Base-by-base conservation (phyloP, 2,329 filamentous ascomycete species). In the Mariannaea sp. region DNA sequence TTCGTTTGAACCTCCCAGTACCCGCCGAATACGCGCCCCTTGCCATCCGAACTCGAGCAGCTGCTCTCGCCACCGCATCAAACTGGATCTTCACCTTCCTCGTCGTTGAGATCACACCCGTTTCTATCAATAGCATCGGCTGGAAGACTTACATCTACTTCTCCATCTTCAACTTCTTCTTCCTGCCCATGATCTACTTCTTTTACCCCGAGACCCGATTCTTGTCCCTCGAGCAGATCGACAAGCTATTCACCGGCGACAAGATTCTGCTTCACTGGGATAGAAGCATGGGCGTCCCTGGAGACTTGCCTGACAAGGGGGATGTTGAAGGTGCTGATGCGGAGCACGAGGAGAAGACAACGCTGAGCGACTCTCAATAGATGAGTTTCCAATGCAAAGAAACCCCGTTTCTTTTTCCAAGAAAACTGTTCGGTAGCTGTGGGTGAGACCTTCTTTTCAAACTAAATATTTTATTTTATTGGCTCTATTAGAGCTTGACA, bases 131-230 rank as follows among this genome's bases (percentile, higher is more conserved):
- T 1, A 70, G 62, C 44, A 71, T 75, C 30, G 71, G 72, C 10
- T 73, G 69, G 66, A 64, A 64, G 49, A 73, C 71, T 10, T 76
- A 73, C 53, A 56, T 73, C 42, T 70, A 73, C 43, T 75, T 74
- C 50, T 64, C 66, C 35, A 61, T 71, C 53, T 71, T 73, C 59
- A 73, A 75, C 57, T 63, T 69, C 29, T 49, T 55, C 33, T 72
- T 72, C 50, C 70, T 78, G 13, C 75, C 75, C 1, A 69, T 76
- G 52, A 74, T 80, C 9, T 80, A 74, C 60, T 75, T 77, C 59
- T 75, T 77, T 62, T 80, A 77, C 56, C 77, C 76, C 1, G 77
- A 80, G 58, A 80, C 78, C 0, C 75, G 74, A 24, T 71, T 74
- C 0, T 65, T 79, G 7, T 73, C 73, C 17, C 71, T 82, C 1